Conservation (phyloP, 345 rosid species). For the Eucalyptus caleyi region DNA sequence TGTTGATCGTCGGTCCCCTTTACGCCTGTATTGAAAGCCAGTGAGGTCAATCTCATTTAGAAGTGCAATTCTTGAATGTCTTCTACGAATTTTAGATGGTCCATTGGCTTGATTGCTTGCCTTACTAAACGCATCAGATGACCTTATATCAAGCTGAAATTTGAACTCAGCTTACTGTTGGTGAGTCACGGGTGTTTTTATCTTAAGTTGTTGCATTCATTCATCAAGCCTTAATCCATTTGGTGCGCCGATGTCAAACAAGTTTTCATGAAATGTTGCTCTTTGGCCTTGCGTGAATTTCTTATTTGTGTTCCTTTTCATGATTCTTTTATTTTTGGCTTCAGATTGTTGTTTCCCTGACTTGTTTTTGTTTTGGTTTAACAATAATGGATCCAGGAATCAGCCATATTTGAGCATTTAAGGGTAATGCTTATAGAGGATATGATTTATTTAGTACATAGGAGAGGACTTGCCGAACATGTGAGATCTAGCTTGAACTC, state of each 20-base stretch:
- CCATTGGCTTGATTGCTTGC: background rate
- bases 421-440: conserved; percentile 79
- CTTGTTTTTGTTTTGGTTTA: background rate
- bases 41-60: background rate
- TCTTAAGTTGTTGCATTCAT: background rate
- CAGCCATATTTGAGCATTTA: conserved; percentile 36
- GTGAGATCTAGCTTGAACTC: conserved; percentile 44
- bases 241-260: background rate
- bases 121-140: background rate
- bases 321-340: background rate
- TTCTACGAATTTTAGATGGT: background rate
- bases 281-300: background rate
- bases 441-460: conserved; percentile 76
- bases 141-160: background rate
- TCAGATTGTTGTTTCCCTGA: background rate
- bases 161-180: background rate
- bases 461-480: conserved; percentile 39
- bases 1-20: background rate
- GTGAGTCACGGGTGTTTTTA: background rate
- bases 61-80: background rate
- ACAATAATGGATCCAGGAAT: conserved; percentile 23
- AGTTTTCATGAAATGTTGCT: background rate
- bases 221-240: background rate
- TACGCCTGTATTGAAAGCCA: background rate
- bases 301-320: background rate